Evolutionary conservation across 2,329 filamentous ascomycete genomes (phyloP).

Genomic region (Colletotrichum truncatum): DNA sequence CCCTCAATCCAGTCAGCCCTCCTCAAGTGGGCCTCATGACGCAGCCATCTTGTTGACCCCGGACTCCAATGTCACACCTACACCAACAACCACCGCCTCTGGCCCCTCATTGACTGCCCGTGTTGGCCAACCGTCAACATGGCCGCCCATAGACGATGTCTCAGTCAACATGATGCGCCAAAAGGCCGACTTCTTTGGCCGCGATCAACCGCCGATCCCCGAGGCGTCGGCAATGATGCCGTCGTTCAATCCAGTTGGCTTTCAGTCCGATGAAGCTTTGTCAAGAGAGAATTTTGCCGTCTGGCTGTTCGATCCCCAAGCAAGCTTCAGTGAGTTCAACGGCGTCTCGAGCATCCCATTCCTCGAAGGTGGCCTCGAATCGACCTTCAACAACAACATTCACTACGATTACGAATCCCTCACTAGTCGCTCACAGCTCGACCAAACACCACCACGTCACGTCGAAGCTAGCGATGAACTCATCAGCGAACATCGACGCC

Average conservation of each 20-base stretch:
- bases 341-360: slow-evolving; percentile 55
- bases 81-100: slow-evolving; percentile 34
- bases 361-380: slow-evolving; percentile 58
- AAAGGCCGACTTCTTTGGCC: slow-evolving; percentile 47
- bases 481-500: slow-evolving; percentile 53
- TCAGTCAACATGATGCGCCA: slow-evolving; percentile 45
- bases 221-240: slow-evolving; percentile 46
- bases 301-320: slow-evolving; percentile 61
- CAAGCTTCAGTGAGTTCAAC: slow-evolving; percentile 50
- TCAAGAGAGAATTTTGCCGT: slow-evolving; percentile 56
- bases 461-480: slow-evolving; percentile 52
- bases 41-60: slow-evolving; percentile 55
- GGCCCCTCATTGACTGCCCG: slow-evolving; percentile 20
- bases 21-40: slow-evolving; percentile 51
- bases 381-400: slow-evolving; percentile 60
- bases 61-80: slow-evolving; percentile 44
- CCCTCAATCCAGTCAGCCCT: slow-evolving; percentile 33
- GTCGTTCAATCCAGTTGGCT: slow-evolving; percentile 41
- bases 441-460: slow-evolving; percentile 51
- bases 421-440: slow-evolving; percentile 56
- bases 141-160: slow-evolving; percentile 45
- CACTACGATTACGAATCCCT: slow-evolving; percentile 61
- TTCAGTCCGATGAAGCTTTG: slow-evolving; percentile 44
- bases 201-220: slow-evolving; percentile 38
- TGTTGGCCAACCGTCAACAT: slow-evolving; percentile 41